These are phyloP conservation scores for Lyophyllum shimeji DNA, from an alignment of 768 basidiomycete genomes.

Conservation along the genomic window DNA sequence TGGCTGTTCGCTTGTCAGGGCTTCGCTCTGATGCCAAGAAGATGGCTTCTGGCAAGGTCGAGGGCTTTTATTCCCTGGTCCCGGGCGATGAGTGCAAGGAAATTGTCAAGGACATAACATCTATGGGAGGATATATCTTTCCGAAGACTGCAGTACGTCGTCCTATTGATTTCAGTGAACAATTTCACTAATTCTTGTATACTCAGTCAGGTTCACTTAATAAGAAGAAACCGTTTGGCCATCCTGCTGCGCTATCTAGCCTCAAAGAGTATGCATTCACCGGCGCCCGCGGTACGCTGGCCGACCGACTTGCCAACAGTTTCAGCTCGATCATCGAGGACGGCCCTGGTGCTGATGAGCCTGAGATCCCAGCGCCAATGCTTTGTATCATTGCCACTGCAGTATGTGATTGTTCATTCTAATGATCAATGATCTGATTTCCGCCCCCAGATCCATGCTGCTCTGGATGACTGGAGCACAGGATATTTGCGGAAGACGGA, in stretches of 20 bases:
- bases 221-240: not conserved
- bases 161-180: not conserved
- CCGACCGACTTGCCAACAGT: not conserved
- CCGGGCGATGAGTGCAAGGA: not conserved
- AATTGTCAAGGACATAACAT: not conserved
- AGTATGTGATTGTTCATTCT: not conserved
- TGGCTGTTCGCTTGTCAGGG: not conserved
- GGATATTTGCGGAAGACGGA: slow-evolving; percentile 1
- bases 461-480: not conserved
- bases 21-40: not conserved
- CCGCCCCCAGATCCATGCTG: not conserved
- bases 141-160: not conserved
- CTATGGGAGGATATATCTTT: slow-evolving; percentile 4
- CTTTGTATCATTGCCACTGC: slow-evolving; percentile 1
- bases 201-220: not conserved
- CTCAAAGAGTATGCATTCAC: not conserved
- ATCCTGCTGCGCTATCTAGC: not conserved
- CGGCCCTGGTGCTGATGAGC: not conserved
- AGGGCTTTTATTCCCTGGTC: not conserved
- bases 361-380: not conserved
- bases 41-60: not conserved
- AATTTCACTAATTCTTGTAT: not conserved
- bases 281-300: not conserved
- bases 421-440: not conserved
- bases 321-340: not conserved